Conservation (phyloP, 306 rosid species). For the Dalbergia cochinchinensis region DNA sequence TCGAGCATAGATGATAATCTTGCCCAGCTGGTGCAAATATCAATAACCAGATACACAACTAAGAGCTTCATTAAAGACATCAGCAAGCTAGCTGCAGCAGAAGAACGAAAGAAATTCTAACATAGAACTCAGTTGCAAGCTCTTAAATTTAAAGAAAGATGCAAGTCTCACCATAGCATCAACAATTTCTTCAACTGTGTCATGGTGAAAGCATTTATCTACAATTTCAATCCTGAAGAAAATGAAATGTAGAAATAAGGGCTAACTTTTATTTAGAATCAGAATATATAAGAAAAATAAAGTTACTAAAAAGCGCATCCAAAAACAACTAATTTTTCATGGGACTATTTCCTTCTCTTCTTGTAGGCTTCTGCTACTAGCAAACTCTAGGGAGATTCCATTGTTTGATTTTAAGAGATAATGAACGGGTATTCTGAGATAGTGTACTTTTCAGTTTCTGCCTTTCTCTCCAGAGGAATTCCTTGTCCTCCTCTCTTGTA, state of each 20-base stretch:
- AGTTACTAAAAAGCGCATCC: conserved; percentile 35
- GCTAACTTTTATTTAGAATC: conserved; percentile 14
- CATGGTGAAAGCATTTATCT: conserved; percentile 82
- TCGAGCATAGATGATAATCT: background rate
- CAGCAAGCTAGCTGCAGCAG: background rate
- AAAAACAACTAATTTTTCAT: background rate
- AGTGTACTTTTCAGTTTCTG: conserved; percentile 11
- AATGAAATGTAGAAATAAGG: conserved; percentile 37
- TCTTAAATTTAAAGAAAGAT: conserved; percentile 33
- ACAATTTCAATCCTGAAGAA: conserved; percentile 72
- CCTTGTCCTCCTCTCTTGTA: conserved; percentile 10
- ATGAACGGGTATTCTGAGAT: conserved; percentile 13
- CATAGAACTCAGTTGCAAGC: conserved; percentile 10
- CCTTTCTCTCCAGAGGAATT: background rate
- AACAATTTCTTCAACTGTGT: conserved; percentile 90
- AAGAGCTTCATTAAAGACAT: background rate
- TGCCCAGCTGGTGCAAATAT: background rate
- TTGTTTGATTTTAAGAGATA: conserved; percentile 5
- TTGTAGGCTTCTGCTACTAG: background rate
- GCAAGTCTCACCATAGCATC: conserved; percentile 71
- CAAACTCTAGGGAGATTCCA: background rate
- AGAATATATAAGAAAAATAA: conserved; percentile 8
- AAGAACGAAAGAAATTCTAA: conserved; percentile 26
- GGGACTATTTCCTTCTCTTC: background rate
- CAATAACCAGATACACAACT: background rate